Percentiles rank a stretch among this genome's conserved stretches.
Conservation (phyloP, 495 filamentous ascomycete genomes). For the Aspergillus asperescens region DNA sequence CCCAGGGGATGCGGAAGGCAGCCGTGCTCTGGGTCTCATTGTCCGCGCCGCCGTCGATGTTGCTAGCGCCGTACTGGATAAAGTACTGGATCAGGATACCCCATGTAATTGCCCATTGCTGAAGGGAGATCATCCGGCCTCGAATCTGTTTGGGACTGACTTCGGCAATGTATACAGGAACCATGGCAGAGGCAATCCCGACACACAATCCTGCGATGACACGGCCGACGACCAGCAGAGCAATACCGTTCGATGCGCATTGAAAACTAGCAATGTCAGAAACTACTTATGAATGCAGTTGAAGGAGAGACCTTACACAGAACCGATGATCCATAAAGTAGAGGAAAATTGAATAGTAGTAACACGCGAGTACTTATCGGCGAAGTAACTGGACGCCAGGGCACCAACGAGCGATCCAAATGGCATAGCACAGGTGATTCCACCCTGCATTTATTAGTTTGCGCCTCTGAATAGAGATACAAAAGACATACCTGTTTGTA, state of each 20-base stretch:
- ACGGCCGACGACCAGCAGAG: slow-evolving; percentile 59
- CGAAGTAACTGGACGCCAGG: slow-evolving; percentile 57
- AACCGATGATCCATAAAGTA: slow-evolving; percentile 51
- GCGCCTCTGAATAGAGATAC: not conserved
- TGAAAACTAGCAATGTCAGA: slow-evolving; percentile 6
- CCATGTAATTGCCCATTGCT: slow-evolving; percentile 79
- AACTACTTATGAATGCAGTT: not conserved
- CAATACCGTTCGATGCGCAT: slow-evolving; percentile 50
- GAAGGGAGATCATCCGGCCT: slow-evolving; percentile 64
- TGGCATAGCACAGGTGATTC: slow-evolving; percentile 27
- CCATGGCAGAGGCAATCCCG: slow-evolving; percentile 65
- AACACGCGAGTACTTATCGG: slow-evolving; percentile 58
- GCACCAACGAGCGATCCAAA: slow-evolving; percentile 62
- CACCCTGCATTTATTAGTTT: slow-evolving; percentile 10
- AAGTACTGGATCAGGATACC: slow-evolving; percentile 63
- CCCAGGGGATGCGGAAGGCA: slow-evolving; percentile 72
- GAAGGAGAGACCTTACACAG: slow-evolving; percentile 1
- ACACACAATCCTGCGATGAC: slow-evolving; percentile 65
- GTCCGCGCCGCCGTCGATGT: slow-evolving; percentile 50
- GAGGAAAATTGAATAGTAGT: slow-evolving; percentile 62
- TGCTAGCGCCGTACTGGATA: slow-evolving; percentile 39
- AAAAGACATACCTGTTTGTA: slow-evolving; percentile 17
- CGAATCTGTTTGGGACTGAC: slow-evolving; percentile 69
- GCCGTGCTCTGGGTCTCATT: slow-evolving; percentile 48
- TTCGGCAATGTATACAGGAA: slow-evolving; percentile 71